Evolutionary conservation across 1,139 yeast species (phyloP).

Genomic region (Protomyces macrosporus): DNA sequence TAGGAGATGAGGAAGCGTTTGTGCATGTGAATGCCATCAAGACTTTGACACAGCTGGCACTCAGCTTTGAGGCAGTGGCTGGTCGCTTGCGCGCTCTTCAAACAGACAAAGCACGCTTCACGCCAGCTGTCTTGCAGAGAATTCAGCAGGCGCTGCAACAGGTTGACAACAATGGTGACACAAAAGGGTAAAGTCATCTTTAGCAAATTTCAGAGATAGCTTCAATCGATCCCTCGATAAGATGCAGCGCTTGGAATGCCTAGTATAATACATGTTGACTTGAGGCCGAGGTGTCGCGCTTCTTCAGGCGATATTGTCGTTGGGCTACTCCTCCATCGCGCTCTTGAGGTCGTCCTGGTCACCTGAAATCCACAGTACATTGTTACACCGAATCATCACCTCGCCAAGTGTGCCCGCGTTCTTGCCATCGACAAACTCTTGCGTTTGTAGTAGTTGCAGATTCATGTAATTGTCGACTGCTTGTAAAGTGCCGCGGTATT

Average conservation of each 20-base stretch:
- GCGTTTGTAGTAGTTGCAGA: slow-evolving; percentile 65
- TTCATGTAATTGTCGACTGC: slow-evolving; percentile 94
- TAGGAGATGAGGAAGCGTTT: slow-evolving; percentile 78
- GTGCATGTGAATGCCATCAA: slow-evolving; percentile 78
- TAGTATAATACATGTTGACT: background rate
- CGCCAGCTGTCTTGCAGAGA: background rate
- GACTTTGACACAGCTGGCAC: slow-evolving; percentile 44
- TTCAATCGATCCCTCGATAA: background rate
- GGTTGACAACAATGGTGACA: background rate
- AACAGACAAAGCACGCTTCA: background rate
- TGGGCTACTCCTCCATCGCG: slow-evolving; percentile 30
- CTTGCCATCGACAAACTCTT: slow-evolving; percentile 53
- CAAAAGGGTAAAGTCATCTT: background rate
- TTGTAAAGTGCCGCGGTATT: slow-evolving; percentile 59
- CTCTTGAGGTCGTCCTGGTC: slow-evolving; percentile 28
- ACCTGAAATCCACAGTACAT: slow-evolving; percentile 25
- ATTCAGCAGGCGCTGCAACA: background rate
- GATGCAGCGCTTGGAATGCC: background rate
- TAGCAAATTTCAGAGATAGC: background rate
- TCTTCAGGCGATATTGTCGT: background rate
- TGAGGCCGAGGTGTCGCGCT: background rate
- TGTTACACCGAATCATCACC: slow-evolving; percentile 45
- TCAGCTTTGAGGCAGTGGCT: background rate
- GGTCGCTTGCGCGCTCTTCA: background rate
- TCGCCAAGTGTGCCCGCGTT: slow-evolving; percentile 67